These are phyloP conservation scores for Lablab purpureus DNA, from an alignment of 306 rosid genomes.

Conservation along the genomic window DNA sequence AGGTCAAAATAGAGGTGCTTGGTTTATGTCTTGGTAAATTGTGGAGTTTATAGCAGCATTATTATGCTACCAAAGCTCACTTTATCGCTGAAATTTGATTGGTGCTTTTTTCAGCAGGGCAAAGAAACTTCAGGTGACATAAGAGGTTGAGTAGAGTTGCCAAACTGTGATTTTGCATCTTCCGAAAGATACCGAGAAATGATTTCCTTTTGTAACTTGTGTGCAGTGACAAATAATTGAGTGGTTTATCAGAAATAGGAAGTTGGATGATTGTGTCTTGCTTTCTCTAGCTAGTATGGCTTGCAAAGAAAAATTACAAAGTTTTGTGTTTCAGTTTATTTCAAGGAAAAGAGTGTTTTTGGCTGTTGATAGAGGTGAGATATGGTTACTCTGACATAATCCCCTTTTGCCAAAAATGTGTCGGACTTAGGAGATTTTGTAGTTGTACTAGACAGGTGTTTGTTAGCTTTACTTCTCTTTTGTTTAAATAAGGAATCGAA, in stretches of 20 bases:
- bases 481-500: conserved; percentile 50
- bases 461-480: conserved; percentile 34
- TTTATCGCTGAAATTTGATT: conserved; percentile 61
- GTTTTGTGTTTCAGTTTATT: conserved; percentile 49
- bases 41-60: conserved; percentile 54
- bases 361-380: conserved; percentile 44
- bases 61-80: conserved; percentile 51
- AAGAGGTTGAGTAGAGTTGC: conserved; percentile 62
- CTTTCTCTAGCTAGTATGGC: conserved; percentile 49
- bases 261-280: conserved; percentile 52
- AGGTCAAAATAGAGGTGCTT: conserved; percentile 54
- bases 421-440: conserved; percentile 44
- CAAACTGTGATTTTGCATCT: conserved; percentile 53
- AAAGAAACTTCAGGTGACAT: conserved; percentile 48
- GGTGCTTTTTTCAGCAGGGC: conserved; percentile 58
- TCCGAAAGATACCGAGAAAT: conserved; percentile 51
- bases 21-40: conserved; percentile 67
- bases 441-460: conserved; percentile 40
- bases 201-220: conserved; percentile 64
- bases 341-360: conserved; percentile 43
- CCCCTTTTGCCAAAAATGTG: conserved; percentile 40
- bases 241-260: conserved; percentile 59
- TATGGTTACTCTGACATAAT: conserved; percentile 39
- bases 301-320: conserved; percentile 28
- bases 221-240: conserved; percentile 66